These are phyloP conservation scores for Macaranga tanarius DNA, from an alignment of 441 rosid genomes.

Conservation along the genomic window DNA sequence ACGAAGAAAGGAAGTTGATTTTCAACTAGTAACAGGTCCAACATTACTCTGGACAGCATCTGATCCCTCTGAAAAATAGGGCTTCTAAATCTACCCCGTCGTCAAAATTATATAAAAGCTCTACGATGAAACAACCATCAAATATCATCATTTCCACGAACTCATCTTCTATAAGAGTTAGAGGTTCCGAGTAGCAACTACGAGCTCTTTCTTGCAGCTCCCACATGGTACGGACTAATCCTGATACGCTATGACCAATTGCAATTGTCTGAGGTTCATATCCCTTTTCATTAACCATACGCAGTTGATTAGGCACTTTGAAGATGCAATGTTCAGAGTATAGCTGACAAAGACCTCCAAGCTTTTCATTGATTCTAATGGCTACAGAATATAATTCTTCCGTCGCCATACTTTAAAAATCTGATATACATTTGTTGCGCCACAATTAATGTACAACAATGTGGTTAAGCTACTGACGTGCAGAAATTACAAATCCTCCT, in stretches of 20 bases:
- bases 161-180: not conserved
- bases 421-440: too few species aligned
- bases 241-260: not conserved
- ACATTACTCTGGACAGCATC: not conserved
- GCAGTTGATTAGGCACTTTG: not conserved
- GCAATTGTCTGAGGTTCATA: not conserved
- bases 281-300: not conserved
- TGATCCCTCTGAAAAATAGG: too few species aligned
- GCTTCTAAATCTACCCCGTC: not conserved
- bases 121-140: conserved; percentile 29
- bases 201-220: not conserved
- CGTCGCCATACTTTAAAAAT: too few species aligned
- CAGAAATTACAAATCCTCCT: too few species aligned
- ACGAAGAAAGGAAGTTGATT: conserved; percentile 33
- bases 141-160: conserved; percentile 30
- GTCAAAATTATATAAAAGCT: not conserved
- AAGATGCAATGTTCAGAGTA: not conserved
- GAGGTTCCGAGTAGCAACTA: not conserved
- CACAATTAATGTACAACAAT: too few species aligned
- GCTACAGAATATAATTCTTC: not conserved
- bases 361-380: not conserved
- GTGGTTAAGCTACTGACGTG: too few species aligned
- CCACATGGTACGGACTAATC: not conserved
- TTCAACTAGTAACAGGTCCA: conserved; percentile 24
- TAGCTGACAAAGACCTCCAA: not conserved